Percentiles rank a stretch among this genome's conserved stretches.
Conservation (phyloP, 2,329 filamentous ascomycete species). For the Exophiala spinifera region DNA sequence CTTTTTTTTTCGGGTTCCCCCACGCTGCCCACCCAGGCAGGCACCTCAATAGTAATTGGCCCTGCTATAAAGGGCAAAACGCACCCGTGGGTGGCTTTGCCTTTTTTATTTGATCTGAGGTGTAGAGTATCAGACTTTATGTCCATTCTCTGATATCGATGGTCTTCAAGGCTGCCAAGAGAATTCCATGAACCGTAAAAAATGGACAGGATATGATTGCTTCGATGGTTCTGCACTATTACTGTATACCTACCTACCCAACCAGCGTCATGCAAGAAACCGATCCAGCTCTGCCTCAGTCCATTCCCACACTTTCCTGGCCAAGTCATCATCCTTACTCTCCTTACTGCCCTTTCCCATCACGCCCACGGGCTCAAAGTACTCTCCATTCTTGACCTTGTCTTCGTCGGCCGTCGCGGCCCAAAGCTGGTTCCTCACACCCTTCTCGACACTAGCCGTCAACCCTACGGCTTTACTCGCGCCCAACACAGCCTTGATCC, state of each 20-base stretch:
- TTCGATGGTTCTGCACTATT: no score
- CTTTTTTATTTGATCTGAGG: no score
- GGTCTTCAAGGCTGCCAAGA: no score
- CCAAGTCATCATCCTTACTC: conserved; percentile 35
- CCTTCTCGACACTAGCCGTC: conserved; percentile 34
- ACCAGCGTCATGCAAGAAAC: not conserved
- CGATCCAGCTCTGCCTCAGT: conserved; percentile 35
- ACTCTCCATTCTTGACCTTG: conserved; percentile 37
- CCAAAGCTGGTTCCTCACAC: conserved; percentile 44
- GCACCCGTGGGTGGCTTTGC: no score
- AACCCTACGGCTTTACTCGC: not conserved
- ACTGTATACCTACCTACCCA: not conserved
- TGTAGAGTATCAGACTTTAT: no score
- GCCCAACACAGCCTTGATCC: not conserved
- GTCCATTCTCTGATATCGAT: no score
- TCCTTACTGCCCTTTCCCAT: conserved; percentile 33
- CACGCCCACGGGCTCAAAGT: conserved; percentile 42
- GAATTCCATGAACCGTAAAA: no score
- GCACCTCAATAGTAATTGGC: no score
- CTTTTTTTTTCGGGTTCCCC: no score
- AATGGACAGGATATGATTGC: no score
- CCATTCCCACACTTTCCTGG: conserved; percentile 44
- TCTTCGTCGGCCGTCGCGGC: conserved; percentile 34
- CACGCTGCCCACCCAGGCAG: no score
- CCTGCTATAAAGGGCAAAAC: no score